phyloP scores from a whole-genome alignment of 2,329 filamentous ascomycete species.

The Aureobasidium sp. region DNA sequence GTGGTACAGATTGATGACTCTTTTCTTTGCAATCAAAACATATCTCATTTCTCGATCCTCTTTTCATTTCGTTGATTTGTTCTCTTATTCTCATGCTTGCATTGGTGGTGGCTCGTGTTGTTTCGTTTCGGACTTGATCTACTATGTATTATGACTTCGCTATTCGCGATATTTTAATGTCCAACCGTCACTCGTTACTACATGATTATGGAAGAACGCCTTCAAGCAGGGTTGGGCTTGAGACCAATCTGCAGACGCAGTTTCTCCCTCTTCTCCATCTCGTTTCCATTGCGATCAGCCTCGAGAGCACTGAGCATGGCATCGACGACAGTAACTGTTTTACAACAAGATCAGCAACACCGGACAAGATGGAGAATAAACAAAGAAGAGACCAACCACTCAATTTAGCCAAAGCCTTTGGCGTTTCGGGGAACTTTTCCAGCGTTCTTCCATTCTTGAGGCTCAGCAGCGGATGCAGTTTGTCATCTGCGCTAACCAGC shows the following conservation, averaged over 20 bases:
- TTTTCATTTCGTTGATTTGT: not conserved
- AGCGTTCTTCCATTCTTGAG: conserved; percentile 25
- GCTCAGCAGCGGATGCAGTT: conserved; percentile 22
- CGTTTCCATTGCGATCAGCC: conserved; percentile 23
- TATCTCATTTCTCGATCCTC: not conserved
- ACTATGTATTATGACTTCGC: not conserved
- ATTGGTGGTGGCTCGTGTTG: not conserved
- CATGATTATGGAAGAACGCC: not conserved
- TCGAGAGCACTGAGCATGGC: conserved; percentile 24
- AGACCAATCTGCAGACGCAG: conserved; percentile 25
- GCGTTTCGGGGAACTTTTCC: conserved; percentile 25
- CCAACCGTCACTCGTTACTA: not conserved
- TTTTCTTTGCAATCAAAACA: not conserved
- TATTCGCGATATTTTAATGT: not conserved
- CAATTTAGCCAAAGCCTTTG: conserved; percentile 23
- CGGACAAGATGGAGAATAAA: not conserved
- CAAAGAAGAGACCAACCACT: conserved; percentile 21
- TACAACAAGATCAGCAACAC: not conserved
- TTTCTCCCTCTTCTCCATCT: conserved; percentile 23
- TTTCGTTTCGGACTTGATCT: not conserved
- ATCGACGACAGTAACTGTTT: conserved; percentile 22
- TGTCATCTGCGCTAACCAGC: conserved; percentile 22
- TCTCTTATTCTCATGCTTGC: not conserved
- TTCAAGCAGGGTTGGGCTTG: conserved; percentile 24
- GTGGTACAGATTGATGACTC: not conserved